Evolutionary conservation across 2,329 filamentous ascomycete genomes (phyloP).

Genomic region (Aspergillus texensis): DNA sequence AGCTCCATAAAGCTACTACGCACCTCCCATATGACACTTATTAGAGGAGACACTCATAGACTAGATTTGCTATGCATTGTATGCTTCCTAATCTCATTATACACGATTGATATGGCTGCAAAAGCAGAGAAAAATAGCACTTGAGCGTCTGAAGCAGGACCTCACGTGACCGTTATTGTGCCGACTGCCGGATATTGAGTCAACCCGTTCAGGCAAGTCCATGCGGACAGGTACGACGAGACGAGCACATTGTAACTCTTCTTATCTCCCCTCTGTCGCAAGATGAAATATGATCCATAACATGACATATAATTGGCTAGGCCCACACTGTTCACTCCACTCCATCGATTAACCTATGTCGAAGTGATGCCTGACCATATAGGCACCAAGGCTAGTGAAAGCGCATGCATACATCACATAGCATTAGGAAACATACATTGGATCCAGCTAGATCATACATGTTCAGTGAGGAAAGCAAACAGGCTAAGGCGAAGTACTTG

Average conservation of each 20-base stretch:
- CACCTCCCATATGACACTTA: not conserved
- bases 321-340: not conserved
- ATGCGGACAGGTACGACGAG: slow-evolving; percentile 14
- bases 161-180: slow-evolving; percentile 12
- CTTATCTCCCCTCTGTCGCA: not conserved
- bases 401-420: not conserved
- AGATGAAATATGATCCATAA: not conserved
- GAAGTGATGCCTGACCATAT: not conserved
- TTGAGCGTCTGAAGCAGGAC: not conserved
- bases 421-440: not conserved
- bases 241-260: too few relatives aligned
- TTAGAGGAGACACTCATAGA: not conserved
- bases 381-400: not conserved
- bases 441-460: not conserved
- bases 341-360: not conserved
- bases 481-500: not conserved
- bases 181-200: slow-evolving; percentile 7
- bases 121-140: not conserved
- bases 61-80: not conserved
- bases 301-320: not conserved
- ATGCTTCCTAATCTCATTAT: not conserved
- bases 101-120: not conserved
- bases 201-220: slow-evolving; percentile 23
- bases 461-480: not conserved
- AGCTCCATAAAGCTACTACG: not conserved